Percentiles rank a stretch among this genome's conserved stretches.
phyloP scores from a whole-genome alignment of 2,329 filamentous ascomycete genomes.

The Diaporthe nobilis region DNA sequence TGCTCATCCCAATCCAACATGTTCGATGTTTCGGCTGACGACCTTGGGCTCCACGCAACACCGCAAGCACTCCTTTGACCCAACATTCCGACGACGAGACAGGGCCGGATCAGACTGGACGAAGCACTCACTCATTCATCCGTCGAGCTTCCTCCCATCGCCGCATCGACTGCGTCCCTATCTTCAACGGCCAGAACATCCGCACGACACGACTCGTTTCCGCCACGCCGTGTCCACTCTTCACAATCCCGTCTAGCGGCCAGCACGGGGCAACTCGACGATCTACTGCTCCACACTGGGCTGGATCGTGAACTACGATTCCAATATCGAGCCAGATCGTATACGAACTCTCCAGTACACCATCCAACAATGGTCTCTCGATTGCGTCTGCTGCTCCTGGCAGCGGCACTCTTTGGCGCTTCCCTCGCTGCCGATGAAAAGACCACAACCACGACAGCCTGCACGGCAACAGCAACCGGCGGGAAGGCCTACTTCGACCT shows the following conservation, averaged over 20 bases:
- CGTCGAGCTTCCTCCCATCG: neutral
- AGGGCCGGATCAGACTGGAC: constrained; percentile 10
- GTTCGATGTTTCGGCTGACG: constrained; percentile 31
- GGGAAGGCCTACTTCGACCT: constrained; percentile 71
- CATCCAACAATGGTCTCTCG: constrained; percentile 33
- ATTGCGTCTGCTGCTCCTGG: constrained; percentile 36
- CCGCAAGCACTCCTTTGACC: constrained; percentile 6
- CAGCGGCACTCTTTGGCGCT: constrained; percentile 34
- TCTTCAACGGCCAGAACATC: neutral
- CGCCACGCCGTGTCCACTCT: constrained; percentile 1
- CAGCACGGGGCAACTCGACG: constrained; percentile 25
- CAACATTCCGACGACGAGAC: constrained; percentile 23
- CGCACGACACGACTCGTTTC: constrained; percentile 9
- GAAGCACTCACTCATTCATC: neutral
- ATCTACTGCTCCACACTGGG: constrained; percentile 31
- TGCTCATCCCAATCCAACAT: constrained; percentile 35
- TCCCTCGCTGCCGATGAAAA: constrained; percentile 42
- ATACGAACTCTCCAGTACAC: neutral
- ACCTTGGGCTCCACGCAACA: constrained; percentile 25
- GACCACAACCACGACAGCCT: constrained; percentile 60
- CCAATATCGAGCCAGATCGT: neutral
- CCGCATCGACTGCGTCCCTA: neutral
- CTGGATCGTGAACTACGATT: neutral
- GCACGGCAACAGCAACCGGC: constrained; percentile 69
- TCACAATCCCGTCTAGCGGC: constrained; percentile 19